Evolutionary conservation across 1,284 basidiomycete species (phyloP).

Genomic region (Ceratobasidium sp.): DNA sequence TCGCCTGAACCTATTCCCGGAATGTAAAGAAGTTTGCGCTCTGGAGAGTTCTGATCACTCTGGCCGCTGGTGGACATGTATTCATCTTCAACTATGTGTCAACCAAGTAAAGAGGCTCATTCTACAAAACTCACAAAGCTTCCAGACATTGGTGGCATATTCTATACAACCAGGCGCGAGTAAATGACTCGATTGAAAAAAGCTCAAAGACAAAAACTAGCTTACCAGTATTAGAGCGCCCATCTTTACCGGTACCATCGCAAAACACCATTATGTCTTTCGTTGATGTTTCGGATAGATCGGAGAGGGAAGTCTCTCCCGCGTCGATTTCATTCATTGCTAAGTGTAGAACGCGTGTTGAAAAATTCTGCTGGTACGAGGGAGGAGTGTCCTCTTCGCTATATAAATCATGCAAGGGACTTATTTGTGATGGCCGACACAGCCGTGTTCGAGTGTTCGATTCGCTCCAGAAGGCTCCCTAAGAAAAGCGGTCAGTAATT

Average conservation of each 20-base stretch:
- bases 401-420: too few relatives aligned
- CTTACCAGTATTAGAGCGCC: background rate
- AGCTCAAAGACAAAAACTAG: background rate
- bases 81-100: background rate
- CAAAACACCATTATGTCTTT: conserved; percentile 39
- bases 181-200: background rate
- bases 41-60: too few relatives aligned
- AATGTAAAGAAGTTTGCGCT: conserved; percentile 7
- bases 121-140: conserved; percentile 15
- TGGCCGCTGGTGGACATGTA: background rate
- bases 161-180: background rate
- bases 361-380: too few relatives aligned
- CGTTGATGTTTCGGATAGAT: background rate
- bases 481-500: too few relatives aligned
- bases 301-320: too few relatives aligned
- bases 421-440: too few relatives aligned
- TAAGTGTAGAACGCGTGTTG: too few relatives aligned
- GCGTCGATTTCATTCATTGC: too few relatives aligned
- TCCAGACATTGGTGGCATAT: conserved; percentile 14
- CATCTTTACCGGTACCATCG: conserved; percentile 31
- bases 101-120: background rate
- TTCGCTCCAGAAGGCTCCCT: too few relatives aligned
- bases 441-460: too few relatives aligned
- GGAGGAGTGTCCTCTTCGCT: too few relatives aligned
- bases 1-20: conserved; percentile 21